Evolutionary conservation across 257 asterid species (phyloP).

Genomic region (Thymus quinquecostatus): DNA sequence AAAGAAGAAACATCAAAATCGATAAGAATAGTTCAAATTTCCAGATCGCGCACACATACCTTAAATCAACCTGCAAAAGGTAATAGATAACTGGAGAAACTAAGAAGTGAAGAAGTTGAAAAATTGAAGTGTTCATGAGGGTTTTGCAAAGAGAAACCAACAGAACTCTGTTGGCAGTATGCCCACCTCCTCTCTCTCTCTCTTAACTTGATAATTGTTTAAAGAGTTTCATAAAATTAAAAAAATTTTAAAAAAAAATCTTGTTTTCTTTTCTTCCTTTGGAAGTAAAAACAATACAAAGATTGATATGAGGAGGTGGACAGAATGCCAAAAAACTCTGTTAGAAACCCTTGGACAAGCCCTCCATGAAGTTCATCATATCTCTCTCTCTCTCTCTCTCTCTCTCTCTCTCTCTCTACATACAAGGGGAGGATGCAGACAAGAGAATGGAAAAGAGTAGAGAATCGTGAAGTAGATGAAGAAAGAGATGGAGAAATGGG

Average conservation of each 20-base stretch:
- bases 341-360: constrained; percentile 71
- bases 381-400: background rate
- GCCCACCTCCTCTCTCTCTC: constrained; percentile 70
- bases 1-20: background rate
- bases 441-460: background rate
- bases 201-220: too few relatives aligned
- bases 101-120: background rate
- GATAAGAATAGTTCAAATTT: background rate
- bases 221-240: background rate
- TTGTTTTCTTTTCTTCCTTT: background rate
- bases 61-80: background rate
- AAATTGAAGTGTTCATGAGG: constrained; percentile 48
- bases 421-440: background rate
- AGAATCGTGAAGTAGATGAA: constrained; percentile 2
- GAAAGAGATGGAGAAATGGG: constrained; percentile 19
- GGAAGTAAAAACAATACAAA: background rate
- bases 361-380: constrained; percentile 48
- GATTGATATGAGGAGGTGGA: constrained; percentile 65
- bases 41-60: background rate
- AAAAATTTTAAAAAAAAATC: background rate
- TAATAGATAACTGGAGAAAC: background rate
- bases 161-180: constrained; percentile 89
- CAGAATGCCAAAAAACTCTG: constrained; percentile 95
- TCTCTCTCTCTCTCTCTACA: background rate
- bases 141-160: constrained; percentile 83